These are phyloP conservation scores for Alopecurus myosuroides DNA, from an alignment of 176 grass and related monocot genomes.

Conservation along the genomic window DNA sequence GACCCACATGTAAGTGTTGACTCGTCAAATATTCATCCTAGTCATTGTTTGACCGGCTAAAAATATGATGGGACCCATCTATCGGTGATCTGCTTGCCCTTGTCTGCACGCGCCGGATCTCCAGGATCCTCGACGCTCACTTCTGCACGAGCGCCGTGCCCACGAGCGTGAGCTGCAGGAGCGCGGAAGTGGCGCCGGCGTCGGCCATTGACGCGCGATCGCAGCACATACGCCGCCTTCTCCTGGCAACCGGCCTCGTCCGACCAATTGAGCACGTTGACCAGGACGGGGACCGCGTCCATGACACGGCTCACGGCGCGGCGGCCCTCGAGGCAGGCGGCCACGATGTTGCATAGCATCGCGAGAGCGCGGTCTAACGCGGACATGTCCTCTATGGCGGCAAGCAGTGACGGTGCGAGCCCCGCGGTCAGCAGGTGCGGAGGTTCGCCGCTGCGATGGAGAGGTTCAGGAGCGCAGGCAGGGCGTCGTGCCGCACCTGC, in stretches of 20 bases:
- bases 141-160: slow-evolving; percentile 88
- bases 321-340: slow-evolving; percentile 55
- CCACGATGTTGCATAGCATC: slow-evolving; percentile 72
- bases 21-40: no score
- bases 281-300: slow-evolving; percentile 47
- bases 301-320: slow-evolving; percentile 42
- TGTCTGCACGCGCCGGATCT: slow-evolving; percentile 64
- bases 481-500: slow-evolving; percentile 54
- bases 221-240: slow-evolving; percentile 74
- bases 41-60: no score
- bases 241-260: slow-evolving; percentile 85
- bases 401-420: slow-evolving; percentile 42
- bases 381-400: slow-evolving; percentile 32
- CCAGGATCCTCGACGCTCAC: slow-evolving; percentile 79
- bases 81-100: slow-evolving; percentile 65
- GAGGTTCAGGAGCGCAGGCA: slow-evolving; percentile 85
- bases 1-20: no score
- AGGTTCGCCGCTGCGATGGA: slow-evolving; percentile 61
- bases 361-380: slow-evolving; percentile 61
- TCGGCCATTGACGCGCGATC: slow-evolving; percentile 67
- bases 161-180: slow-evolving; percentile 84
- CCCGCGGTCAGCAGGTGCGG: slow-evolving; percentile 58
- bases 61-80: no score
- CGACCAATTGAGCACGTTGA: slow-evolving; percentile 75
- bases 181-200: slow-evolving; percentile 58